Evolutionary conservation across 163 green algal species (phyloP).

Genomic region (Trebouxiophyceae sp.): DNA sequence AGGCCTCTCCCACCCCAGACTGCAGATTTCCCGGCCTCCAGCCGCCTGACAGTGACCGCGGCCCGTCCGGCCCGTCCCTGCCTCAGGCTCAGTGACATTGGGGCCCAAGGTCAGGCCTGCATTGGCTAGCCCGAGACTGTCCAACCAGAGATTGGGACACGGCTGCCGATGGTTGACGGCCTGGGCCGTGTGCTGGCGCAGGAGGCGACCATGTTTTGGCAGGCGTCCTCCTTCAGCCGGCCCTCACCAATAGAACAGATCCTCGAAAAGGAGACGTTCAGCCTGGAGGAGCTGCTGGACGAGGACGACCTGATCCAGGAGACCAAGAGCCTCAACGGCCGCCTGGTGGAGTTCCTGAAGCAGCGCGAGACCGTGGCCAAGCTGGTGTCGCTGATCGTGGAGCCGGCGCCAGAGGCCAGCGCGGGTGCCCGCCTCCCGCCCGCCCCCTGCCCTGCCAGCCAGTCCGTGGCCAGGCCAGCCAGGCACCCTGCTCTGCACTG

Average conservation of each 20-base stretch:
- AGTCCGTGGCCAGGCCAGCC: too few relatives aligned
- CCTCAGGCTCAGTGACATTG: too few relatives aligned
- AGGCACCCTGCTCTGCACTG: too few relatives aligned
- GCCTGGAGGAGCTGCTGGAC: slow-evolving; percentile 92
- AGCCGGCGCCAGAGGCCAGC: not conserved
- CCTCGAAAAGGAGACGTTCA: slow-evolving; percentile 89
- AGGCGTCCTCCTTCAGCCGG: slow-evolving; percentile 53
- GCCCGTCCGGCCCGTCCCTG: too few relatives aligned
- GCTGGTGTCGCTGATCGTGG: slow-evolving; percentile 51
- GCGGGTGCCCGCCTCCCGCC: not conserved
- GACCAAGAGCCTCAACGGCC: slow-evolving; percentile 86
- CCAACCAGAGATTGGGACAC: too few relatives aligned
- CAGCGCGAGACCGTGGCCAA: slow-evolving; percentile 70
- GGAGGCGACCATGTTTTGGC: slow-evolving; percentile 60
- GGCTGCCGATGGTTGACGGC: too few relatives aligned
- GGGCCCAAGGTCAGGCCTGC: too few relatives aligned
- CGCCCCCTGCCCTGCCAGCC: not conserved
- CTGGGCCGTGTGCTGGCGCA: too few relatives aligned
- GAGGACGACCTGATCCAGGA: slow-evolving; percentile 99
- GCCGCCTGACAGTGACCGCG: too few relatives aligned
- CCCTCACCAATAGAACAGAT: slow-evolving; percentile 76
- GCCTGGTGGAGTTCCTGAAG: slow-evolving; percentile 79
- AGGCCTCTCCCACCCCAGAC: too few relatives aligned
- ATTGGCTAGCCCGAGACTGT: too few relatives aligned
- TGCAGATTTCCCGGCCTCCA: too few relatives aligned